phyloP scores from a whole-genome alignment of 495 filamentous ascomycete species.

The Talaromyces wortmannii region DNA sequence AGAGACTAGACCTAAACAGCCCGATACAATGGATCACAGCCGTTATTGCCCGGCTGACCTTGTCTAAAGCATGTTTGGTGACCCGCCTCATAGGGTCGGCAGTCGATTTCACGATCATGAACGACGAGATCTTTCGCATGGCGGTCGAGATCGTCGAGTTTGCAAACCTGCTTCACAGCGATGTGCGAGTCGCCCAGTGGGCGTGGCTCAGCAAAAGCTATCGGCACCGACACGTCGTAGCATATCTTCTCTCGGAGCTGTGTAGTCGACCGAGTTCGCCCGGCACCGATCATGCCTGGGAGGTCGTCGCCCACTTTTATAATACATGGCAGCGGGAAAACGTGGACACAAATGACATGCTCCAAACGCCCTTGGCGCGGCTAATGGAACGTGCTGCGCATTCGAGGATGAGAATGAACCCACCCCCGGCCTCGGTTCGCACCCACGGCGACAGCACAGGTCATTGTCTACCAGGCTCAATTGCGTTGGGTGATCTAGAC shows the following conservation, averaged over 20 bases:
- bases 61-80: conserved; percentile 57
- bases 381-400: too few species aligned
- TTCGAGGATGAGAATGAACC: too few species aligned
- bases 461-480: too few species aligned
- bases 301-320: too few species aligned
- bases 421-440: too few species aligned
- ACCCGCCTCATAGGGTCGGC: conserved; percentile 41
- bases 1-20: conserved; percentile 45
- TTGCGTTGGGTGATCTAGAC: too few species aligned
- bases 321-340: too few species aligned
- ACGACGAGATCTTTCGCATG: conserved; percentile 58
- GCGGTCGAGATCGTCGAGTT: conserved; percentile 68
- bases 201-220: conserved; percentile 77
- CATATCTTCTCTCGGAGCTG: conserved; percentile 62
- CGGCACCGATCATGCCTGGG: conserved; percentile 67
- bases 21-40: conserved; percentile 64
- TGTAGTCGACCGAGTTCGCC: conserved; percentile 51
- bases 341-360: too few species aligned
- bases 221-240: conserved; percentile 68
- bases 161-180: conserved; percentile 50
- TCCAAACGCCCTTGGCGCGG: too few species aligned
- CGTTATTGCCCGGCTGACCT: conserved; percentile 55
- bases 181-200: conserved; percentile 55
- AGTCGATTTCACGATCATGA: conserved; percentile 36
- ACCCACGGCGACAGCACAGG: too few species aligned